Conservation (phyloP, 1,284 basidiomycete genomes). For the Tylopilus sp. region DNA sequence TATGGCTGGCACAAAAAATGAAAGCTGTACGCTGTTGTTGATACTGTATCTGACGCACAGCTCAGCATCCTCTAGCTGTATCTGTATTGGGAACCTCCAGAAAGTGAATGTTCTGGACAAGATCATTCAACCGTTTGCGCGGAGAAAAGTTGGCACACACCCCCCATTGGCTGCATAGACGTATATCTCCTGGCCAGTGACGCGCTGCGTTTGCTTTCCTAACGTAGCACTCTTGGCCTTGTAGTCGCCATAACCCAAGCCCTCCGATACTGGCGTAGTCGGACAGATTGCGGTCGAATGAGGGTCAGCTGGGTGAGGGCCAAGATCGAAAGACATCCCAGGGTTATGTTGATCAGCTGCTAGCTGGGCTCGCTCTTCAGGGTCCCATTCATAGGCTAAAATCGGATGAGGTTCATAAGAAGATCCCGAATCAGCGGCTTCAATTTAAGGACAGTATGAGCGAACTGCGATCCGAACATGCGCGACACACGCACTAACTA, state of each 20-base stretch:
- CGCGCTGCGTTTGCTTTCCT: slow-evolving; percentile 37
- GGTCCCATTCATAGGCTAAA: slow-evolving; percentile 77
- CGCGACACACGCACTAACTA: slow-evolving; percentile 60
- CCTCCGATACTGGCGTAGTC: slow-evolving; percentile 5
- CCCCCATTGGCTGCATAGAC: slow-evolving; percentile 70
- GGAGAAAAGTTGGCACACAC: slow-evolving; percentile 36
- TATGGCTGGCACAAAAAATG: slow-evolving; percentile 81
- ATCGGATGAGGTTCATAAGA: slow-evolving; percentile 74
- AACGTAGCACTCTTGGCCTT: slow-evolving; percentile 17
- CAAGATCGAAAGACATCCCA: slow-evolving; percentile 49
- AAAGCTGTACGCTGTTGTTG: slow-evolving; percentile 73
- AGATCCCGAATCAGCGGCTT: slow-evolving; percentile 75
- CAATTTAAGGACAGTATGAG: slow-evolving; percentile 4
- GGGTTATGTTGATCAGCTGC: slow-evolving; percentile 15
- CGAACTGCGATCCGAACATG: neutral
- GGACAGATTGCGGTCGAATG: slow-evolving; percentile 40
- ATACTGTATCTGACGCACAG: slow-evolving; percentile 79
- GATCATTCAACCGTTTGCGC: neutral
- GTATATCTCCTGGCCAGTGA: slow-evolving; percentile 73
- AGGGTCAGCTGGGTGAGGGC: slow-evolving; percentile 71
- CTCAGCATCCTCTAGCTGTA: slow-evolving; percentile 72
- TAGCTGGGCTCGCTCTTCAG: slow-evolving; percentile 36
- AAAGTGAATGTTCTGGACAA: slow-evolving; percentile 75
- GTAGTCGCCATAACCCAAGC: slow-evolving; percentile 12
- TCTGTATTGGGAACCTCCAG: slow-evolving; percentile 89